phyloP scores from a whole-genome alignment of 495 filamentous ascomycete genomes.

The Podospora comata region DNA sequence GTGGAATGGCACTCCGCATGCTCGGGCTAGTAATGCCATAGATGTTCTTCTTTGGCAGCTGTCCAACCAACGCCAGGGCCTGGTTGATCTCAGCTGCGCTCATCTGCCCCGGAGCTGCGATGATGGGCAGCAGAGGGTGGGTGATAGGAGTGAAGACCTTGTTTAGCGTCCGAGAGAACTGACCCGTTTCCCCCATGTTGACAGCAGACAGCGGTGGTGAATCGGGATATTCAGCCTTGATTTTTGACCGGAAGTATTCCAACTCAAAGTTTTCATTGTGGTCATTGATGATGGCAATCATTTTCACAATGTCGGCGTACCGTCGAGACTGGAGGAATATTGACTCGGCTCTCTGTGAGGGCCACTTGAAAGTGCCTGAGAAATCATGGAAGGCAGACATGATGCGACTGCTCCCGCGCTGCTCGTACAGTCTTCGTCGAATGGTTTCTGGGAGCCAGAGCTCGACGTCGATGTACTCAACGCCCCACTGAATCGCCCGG shows the following conservation, averaged over 20 bases:
- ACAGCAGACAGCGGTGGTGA: conserved; percentile 71
- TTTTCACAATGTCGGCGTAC: conserved; percentile 82
- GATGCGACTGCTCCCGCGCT: conserved; percentile 71
- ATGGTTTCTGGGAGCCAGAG: conserved; percentile 79
- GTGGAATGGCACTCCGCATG: conserved; percentile 58
- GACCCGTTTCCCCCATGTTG: conserved; percentile 81
- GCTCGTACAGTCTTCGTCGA: conserved; percentile 59
- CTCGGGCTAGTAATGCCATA: conserved; percentile 71
- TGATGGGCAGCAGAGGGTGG: conserved; percentile 76
- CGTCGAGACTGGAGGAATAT: conserved; percentile 66
- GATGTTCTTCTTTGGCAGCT: conserved; percentile 72
- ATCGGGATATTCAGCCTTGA: conserved; percentile 60
- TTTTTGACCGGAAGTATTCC: conserved; percentile 79
- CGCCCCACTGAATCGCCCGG: conserved; percentile 78
- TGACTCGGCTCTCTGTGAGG: conserved; percentile 61
- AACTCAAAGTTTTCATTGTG: conserved; percentile 83
- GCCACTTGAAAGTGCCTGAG: conserved; percentile 78
- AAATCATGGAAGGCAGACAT: conserved; percentile 88
- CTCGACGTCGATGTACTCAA: conserved; percentile 85
- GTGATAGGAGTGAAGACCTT: conserved; percentile 83
- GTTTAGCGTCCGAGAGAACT: conserved; percentile 76
- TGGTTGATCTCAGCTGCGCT: conserved; percentile 80
- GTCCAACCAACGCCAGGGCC: conserved; percentile 72
- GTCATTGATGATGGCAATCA: conserved; percentile 76
- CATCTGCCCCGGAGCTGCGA: conserved; percentile 79